A percentile compares a stretch with the other conserved stretches of the same genome.
Evolutionary conservation across 2,329 filamentous ascomycete species (phyloP).

Genomic region (Thielaviopsis punctulata): DNA sequence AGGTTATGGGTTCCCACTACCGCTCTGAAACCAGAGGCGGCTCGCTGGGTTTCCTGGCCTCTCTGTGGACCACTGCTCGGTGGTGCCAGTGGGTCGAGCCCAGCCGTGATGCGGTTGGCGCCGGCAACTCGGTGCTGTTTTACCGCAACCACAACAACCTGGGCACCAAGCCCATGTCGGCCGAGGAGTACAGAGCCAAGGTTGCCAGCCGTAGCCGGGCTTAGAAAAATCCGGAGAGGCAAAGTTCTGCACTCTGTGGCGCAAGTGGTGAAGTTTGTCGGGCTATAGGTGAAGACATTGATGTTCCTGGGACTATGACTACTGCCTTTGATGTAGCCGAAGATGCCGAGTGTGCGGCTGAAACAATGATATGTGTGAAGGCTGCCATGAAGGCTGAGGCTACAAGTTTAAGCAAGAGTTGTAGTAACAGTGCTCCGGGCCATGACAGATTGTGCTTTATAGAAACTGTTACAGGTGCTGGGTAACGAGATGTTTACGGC

Average conservation of each 20-base stretch:
- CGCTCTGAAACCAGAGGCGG: constrained; percentile 65
- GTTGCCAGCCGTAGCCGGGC: background rate
- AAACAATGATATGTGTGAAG: no score
- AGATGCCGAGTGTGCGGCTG: background rate
- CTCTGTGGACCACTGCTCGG: constrained; percentile 64
- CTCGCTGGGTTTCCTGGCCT: constrained; percentile 63
- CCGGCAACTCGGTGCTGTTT: constrained; percentile 75
- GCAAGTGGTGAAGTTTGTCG: background rate
- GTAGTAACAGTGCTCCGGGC: background rate
- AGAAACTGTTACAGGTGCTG: background rate
- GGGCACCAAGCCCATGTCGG: constrained; percentile 34
- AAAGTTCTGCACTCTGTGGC: background rate
- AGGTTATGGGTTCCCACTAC: constrained; percentile 91
- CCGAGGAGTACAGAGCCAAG: constrained; percentile 3
- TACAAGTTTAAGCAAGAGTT: background rate
- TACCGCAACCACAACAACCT: constrained; percentile 89
- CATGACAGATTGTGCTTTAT: background rate
- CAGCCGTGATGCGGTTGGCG: constrained; percentile 59
- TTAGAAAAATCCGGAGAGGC: background rate
- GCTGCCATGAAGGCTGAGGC: no score
- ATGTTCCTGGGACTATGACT: background rate
- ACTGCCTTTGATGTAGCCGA: background rate
- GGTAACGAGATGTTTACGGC: background rate
- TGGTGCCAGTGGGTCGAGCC: constrained; percentile 98
- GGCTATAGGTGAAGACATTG: background rate